Base-by-base conservation (phyloP, 2,329 filamentous ascomycete species). In the Aspergillus tubingensis region DNA sequence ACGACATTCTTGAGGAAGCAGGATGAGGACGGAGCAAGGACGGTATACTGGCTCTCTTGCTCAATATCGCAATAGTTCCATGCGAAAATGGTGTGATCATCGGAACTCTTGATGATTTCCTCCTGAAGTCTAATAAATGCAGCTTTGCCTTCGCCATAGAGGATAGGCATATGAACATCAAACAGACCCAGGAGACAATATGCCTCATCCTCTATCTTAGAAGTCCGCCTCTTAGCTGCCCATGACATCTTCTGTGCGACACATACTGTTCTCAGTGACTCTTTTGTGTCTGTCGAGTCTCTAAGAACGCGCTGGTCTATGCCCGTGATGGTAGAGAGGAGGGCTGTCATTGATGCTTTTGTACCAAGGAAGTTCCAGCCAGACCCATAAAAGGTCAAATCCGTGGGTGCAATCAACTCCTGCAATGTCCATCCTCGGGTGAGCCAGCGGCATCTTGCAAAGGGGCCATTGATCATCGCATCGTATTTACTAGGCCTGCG, bases 181-280 rank as follows among this genome's bases (percentile, higher is more conserved):
- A 44, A 44, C 10, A 44, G 41, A 21, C 41, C 41, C 5, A 44
- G 19, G 13, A 74, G 61, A 50, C 68, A 65, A 58, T 74, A 75
- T 2, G 73, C 70, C 1, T 55, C 56, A 52, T 73, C 71, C 38
- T 71, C 70, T 2, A 62, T 15, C 36, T 66, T 54, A 1, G 68
- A 65, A 6, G 71, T 71, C 21, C 48, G 32, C 27, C 71, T 48
- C 8, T 50, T 23, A 2, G 71, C 53, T 0, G 71, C 71, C 71
- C 71, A 73, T 8, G 65, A 68, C 68, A 73, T 70, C 3, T 60
- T 50, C 48, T 63, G 51, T 8, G 61, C 63, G 19, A 66, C 39
- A 7, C 8, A 60, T 10, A n/a, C n/a, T 5, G 13, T 19, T 15
- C 8, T 13, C 15, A 66, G n/a, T 5, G 41, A 44, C 11, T 44